Base-by-base conservation (phyloP, 768 basidiomycete species). In the Collybia mongolica region DNA sequence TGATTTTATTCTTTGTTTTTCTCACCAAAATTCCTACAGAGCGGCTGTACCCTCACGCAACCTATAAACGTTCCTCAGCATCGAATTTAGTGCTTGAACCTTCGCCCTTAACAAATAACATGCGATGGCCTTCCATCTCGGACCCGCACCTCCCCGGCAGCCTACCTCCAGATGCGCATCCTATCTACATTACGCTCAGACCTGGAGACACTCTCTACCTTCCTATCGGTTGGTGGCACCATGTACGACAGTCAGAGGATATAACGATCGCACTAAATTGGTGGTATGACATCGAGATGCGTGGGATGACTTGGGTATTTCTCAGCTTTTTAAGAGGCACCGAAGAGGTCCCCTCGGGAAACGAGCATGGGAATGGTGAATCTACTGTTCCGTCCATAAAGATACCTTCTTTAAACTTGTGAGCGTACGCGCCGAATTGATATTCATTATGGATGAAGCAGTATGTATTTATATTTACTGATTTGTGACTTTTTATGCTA, bases 141-240 rank as follows among this genome's bases (percentile, higher is more conserved):
- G 74, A 90, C 54, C 90, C 88, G 6, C 70, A 76, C 51, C 59
- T 66, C 38, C 72, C 75, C 17, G 71, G 64, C 7, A 64, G 66
- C 14, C 67, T 87, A 38, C 75, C 82, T 5, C 57, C 68, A 1
- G 76, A 76, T 20, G 77, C 86, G 0, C 77, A 80, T 43, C 86
- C 93, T 1, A 77, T 94, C 28, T 69, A 75, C 11, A 75, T 95
- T 20, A 81, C 80, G 1, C 62, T 97, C 6, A 54, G 69, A 3
- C 79, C 81, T 5, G 93, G 94, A 3, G 88, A 95, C 56, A 84
- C 87, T 0, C 68, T 97, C 17, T 96, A 93, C 66, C 80, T 97
- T 17, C 95, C 95, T n/a, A 80, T 87, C 4, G 86, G 91, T 0
- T 97, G 95, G 95, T 96, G 88, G 87, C 94, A 96, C 63, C 80